Conservation (phyloP, 805 yeast genomes). For the Candida parachauliodes region DNA sequence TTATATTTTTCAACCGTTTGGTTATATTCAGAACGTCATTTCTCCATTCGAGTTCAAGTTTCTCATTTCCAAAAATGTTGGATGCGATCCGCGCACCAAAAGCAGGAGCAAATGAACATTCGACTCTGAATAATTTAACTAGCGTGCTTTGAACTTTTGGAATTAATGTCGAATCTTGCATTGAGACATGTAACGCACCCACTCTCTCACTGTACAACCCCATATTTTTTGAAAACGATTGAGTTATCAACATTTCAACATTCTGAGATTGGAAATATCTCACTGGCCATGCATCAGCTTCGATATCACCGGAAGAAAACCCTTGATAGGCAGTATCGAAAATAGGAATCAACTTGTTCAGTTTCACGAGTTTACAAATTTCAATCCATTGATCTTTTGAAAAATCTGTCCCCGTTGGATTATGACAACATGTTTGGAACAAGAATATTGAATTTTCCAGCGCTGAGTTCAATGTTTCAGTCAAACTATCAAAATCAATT, state of each 20-base stretch:
- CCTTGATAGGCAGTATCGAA: constrained; percentile 45
- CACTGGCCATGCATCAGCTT: constrained; percentile 44
- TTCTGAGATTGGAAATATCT: constrained; percentile 27
- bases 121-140: constrained; percentile 33
- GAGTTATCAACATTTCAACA: constrained; percentile 42
- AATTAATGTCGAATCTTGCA: constrained; percentile 14
- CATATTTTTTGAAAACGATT: constrained; percentile 41
- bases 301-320: constrained; percentile 54
- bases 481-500: constrained; percentile 26
- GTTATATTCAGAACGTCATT: constrained; percentile 30
- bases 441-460: constrained; percentile 33
- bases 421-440: constrained; percentile 43
- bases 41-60: constrained; percentile 30
- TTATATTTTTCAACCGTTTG: constrained; percentile 27
- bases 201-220: constrained; percentile 40
- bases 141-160: constrained; percentile 21
- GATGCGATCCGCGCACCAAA: constrained; percentile 43
- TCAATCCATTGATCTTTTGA: constrained; percentile 33
- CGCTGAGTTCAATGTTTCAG: constrained; percentile 26
- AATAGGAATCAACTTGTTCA: constrained; percentile 24
- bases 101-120: constrained; percentile 45
- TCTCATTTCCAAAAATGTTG: constrained; percentile 22
- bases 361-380: constrained; percentile 23
- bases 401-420: constrained; percentile 43
- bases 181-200: constrained; percentile 34